Conservation (phyloP, 768 basidiomycete species). For the Sarcomyxa edulis region DNA sequence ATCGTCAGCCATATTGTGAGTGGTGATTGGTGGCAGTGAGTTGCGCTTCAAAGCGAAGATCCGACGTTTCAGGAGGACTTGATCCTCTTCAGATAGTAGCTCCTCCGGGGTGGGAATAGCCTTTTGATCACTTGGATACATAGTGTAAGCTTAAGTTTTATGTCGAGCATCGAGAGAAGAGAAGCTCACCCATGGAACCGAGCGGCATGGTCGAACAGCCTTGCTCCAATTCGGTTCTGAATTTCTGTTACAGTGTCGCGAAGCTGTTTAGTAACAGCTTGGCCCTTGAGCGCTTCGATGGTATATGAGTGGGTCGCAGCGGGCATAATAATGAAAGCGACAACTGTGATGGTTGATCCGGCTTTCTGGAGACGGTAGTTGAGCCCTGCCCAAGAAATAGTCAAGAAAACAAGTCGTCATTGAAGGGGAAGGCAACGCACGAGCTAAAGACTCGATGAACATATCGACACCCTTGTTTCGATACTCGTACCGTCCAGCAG, state of each 20-base stretch:
- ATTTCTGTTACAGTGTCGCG: conserved; percentile 95
- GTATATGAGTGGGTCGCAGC: conserved; percentile 96
- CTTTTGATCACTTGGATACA: conserved; percentile 56
- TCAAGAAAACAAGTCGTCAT: conserved; percentile 3
- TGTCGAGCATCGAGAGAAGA: too few relatives aligned
- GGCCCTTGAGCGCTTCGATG: conserved; percentile 91
- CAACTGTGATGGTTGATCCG: conserved; percentile 76
- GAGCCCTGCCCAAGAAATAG: conserved; percentile 25
- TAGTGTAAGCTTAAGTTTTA: conserved; percentile 2
- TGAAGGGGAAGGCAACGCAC: conserved; percentile 38
- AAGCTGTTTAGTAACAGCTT: conserved; percentile 96
- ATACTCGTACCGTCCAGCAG: conserved; percentile 98
- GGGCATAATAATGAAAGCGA: conserved; percentile 99
- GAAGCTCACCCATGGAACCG: conserved; percentile 77
- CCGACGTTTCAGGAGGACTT: conserved; percentile 89
- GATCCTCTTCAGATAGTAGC: conserved; percentile 87
- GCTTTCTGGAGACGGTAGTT: conserved; percentile 49
- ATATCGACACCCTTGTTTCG: conserved; percentile 99
- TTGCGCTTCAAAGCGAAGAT: conserved; percentile 95
- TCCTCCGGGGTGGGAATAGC: conserved; percentile 68
- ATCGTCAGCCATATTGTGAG: conserved; percentile 98
- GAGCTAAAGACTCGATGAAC: conserved; percentile 97
- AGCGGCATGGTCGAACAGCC: conserved; percentile 92
- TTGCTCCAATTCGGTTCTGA: conserved; percentile 85
- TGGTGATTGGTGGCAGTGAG: conserved; percentile 92